phyloP scores from a whole-genome alignment of 768 basidiomycete species.

The Lentinula lateritia region DNA sequence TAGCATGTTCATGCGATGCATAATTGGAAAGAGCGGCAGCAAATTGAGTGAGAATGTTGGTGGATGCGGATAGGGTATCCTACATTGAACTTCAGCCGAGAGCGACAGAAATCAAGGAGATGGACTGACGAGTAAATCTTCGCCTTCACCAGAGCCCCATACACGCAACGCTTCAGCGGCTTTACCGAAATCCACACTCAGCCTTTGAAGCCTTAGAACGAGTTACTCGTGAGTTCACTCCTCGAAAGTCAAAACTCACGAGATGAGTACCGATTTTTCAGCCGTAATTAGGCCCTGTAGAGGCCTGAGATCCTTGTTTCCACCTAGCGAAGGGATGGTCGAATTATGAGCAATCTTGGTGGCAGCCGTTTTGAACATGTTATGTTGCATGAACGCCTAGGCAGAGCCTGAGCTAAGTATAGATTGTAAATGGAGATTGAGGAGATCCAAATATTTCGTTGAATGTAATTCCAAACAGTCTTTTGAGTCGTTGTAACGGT shows the following conservation, averaged over 20 bases:
- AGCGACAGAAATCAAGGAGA: neutral
- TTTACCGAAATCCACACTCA: slow-evolving; percentile 60
- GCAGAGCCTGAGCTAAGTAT: too few species aligned
- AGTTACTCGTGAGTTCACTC: neutral
- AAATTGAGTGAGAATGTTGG: slow-evolving; percentile 62
- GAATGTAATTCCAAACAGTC: too few species aligned
- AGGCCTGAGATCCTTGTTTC: slow-evolving; percentile 71
- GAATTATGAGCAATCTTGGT: slow-evolving; percentile 88
- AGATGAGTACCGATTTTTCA: slow-evolving; percentile 75
- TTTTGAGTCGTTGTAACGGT: too few species aligned
- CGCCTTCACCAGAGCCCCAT: slow-evolving; percentile 80
- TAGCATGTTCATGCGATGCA: slow-evolving; percentile 61
- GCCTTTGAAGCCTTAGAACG: slow-evolving; percentile 48
- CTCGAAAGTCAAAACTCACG: slow-evolving; percentile 40
- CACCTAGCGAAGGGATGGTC: slow-evolving; percentile 62
- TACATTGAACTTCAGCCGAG: slow-evolving; percentile 20
- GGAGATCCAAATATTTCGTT: too few species aligned
- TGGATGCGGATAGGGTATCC: slow-evolving; percentile 73
- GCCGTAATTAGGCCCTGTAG: slow-evolving; percentile 87
- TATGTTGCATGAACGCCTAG: neutral
- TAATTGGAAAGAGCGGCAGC: slow-evolving; percentile 63
- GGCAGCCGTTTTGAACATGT: slow-evolving; percentile 75
- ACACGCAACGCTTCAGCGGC: slow-evolving; percentile 65
- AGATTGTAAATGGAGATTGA: too few species aligned
- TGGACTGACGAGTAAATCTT: slow-evolving; percentile 66